Conservation (phyloP, 2,329 filamentous ascomycete genomes). For the Penicillium sp. region DNA sequence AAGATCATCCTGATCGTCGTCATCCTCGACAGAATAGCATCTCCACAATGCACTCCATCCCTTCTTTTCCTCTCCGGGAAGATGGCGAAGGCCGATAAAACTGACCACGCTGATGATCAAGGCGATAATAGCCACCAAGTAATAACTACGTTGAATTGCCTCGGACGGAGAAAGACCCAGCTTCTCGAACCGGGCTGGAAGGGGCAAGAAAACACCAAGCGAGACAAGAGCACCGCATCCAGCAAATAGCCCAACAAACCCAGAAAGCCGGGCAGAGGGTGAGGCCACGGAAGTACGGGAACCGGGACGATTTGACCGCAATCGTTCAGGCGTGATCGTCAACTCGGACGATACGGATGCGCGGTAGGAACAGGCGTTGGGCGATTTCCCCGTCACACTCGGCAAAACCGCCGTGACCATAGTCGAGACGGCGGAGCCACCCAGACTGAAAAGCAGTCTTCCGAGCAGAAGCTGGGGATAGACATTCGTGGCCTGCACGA, state of each 20-base stretch:
- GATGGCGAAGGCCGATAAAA: constrained; percentile 72
- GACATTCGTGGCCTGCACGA: constrained; percentile 84
- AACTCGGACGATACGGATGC: constrained; percentile 63
- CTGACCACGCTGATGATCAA: constrained; percentile 74
- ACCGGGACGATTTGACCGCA: constrained; percentile 9
- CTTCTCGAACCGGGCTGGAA: constrained; percentile 79
- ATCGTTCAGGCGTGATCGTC: constrained; percentile 60
- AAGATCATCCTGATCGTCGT: constrained; percentile 10
- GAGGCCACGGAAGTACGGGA: constrained; percentile 26
- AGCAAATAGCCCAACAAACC: constrained; percentile 89
- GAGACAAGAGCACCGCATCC: constrained; percentile 90
- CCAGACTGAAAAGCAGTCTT: constrained; percentile 84
- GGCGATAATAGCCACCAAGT: constrained; percentile 76
- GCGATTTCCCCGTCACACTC: constrained; percentile 58
- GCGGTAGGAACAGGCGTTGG: constrained; percentile 48
- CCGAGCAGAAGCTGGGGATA: constrained; percentile 88
- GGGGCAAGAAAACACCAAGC: constrained; percentile 78
- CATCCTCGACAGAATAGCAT: constrained; percentile 1
- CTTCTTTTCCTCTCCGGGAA: constrained; percentile 77
- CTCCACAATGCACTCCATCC: constrained; percentile 63
- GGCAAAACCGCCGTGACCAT: constrained; percentile 98
- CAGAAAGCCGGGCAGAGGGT: constrained; percentile 71
- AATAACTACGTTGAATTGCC: constrained; percentile 84
- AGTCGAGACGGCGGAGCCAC: constrained; percentile 90
- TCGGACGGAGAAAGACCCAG: constrained; percentile 72